Conservation (phyloP, 139 green algal genomes). For the Chloropicon primus region DNA sequence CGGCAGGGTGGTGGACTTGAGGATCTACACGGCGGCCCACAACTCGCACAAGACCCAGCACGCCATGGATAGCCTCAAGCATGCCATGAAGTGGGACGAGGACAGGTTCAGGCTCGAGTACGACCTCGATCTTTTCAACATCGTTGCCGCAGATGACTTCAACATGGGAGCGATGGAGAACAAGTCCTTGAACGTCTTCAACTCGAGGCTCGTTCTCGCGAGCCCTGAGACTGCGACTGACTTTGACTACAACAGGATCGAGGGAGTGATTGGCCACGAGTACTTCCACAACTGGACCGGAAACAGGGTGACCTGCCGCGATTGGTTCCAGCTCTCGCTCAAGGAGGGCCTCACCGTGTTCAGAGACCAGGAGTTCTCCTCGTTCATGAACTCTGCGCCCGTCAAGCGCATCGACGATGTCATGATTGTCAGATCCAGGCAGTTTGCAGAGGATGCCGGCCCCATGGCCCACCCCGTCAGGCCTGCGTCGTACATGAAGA, state of each 20-base stretch:
- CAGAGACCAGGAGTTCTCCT: constrained; percentile 72
- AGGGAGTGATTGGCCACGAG: constrained; percentile 66
- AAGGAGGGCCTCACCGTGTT: constrained; percentile 91
- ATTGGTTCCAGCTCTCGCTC: constrained; percentile 5
- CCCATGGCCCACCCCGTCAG: constrained; percentile 94
- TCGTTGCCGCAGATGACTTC: constrained; percentile 47
- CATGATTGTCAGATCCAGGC: constrained; percentile 38
- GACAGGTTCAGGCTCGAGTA: constrained; percentile 81
- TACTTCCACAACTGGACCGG: constrained; percentile 96
- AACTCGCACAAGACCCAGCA: constrained; percentile 57
- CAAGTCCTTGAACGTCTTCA: constrained; percentile 96
- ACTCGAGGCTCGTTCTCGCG: constrained; percentile 71
- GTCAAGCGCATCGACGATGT: constrained; percentile 91
- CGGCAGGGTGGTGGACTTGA: constrained; percentile 63
- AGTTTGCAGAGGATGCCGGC: constrained; percentile 88
- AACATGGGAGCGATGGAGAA: constrained; percentile 97
- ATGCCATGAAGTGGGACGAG: constrained; percentile 54
- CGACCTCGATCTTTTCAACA: constrained; percentile 94
- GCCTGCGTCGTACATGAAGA: constrained; percentile 94
- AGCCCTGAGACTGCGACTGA: constrained; percentile 84
- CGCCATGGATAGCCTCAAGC: constrained; percentile 83
- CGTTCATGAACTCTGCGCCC: constrained; percentile 82
- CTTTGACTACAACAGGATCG: constrained; percentile 78
- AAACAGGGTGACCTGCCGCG: constrained; percentile 59
- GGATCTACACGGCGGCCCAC: constrained; percentile 48